phyloP scores from a whole-genome alignment of 2,329 filamentous ascomycete species.

The Aureobasidium melanogenum region DNA sequence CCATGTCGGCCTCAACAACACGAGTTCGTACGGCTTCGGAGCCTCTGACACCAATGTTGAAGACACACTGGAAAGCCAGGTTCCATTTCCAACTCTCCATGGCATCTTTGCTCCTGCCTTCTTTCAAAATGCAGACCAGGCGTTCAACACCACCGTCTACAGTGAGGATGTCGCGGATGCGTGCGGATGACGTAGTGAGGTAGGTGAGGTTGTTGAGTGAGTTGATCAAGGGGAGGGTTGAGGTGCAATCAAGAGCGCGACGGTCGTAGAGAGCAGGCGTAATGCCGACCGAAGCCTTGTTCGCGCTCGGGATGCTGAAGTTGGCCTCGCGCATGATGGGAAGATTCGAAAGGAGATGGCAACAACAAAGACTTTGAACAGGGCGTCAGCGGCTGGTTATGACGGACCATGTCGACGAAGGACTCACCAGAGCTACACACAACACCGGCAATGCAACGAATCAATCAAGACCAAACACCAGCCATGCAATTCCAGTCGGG shows the following conservation, averaged over 20 bases:
- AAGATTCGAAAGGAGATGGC: constrained; percentile 32
- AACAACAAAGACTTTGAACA: constrained; percentile 11
- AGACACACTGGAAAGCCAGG: constrained; percentile 94
- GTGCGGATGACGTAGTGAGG: constrained; percentile 92
- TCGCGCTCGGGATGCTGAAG: constrained; percentile 98
- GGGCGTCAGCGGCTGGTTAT: constrained; percentile 4
- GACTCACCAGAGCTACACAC: constrained; percentile 6
- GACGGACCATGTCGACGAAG: neutral
- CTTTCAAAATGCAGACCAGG: constrained; percentile 94
- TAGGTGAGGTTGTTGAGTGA: constrained; percentile 98
- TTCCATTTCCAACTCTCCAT: constrained; percentile 99
- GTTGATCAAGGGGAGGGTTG: constrained; percentile 94
- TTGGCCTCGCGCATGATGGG: constrained; percentile 90
- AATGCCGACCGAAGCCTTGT: constrained; percentile 98
- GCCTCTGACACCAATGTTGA: constrained; percentile 94
- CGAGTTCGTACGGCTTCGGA: constrained; percentile 89
- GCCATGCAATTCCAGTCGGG: constrained; percentile 7
- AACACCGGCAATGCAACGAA: constrained; percentile 11
- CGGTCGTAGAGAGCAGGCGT: constrained; percentile 97
- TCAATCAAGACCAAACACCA: constrained; percentile 9
- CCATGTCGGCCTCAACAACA: constrained; percentile 98
- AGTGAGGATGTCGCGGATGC: constrained; percentile 94
- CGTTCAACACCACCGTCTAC: constrained; percentile 98
- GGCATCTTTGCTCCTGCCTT: constrained; percentile 92
- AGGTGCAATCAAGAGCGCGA: constrained; percentile 94